Base-by-base conservation (phyloP, 116 monocot species). In the Cymodocea nodosa region DNA sequence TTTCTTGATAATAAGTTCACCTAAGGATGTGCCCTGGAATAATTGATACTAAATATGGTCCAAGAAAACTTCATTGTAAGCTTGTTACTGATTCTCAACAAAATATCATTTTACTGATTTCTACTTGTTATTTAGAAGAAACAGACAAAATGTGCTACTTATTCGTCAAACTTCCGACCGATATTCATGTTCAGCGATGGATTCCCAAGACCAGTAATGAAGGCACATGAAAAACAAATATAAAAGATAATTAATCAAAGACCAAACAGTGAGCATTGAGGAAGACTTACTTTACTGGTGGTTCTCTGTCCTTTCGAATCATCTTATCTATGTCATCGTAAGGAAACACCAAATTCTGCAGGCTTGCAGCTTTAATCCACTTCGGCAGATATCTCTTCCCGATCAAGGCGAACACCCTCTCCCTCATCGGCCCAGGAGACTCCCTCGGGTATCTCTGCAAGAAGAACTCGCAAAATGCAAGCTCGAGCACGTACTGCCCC, bases 281-380 rank as follows among this genome's bases (percentile, higher is more conserved):
- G 6, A n/a, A 30, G 24, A 67, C 84, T 90, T 76, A 95, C 94
- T 90, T 95, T 22, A 79, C 84, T 0, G 90, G 87, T 1, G 90
- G 90, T 66, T 95, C 94, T 67, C 81, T 70, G 15, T 95, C 94
- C 81, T 87, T 90, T 51, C 94, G 58, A 7, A 85, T 74, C 83
- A 90, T 63, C 76, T 74, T 87, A 78, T 90, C 95, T 76, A 95
- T 87, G 35, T 95, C 90, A 73, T 95, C 95, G 71, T 69, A 95
- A 7, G 95, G 95, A 53, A 90, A 95, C 30, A 95, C 80, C 83
- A 95, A 63, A 58, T 95, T 95, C 68, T 95, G 87, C 80, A 95
- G 80, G 66, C 95, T 83, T 0, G 95, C 91, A 12, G 79, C 87
- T 69, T 87, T 90, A 62, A 95, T 82, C 95, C 95, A 90, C 66